Evolutionary conservation across 257 asterid species (phyloP), one percentile per base, ranked within the genome.

Genomic region (Sherardia arvensis): DNA sequence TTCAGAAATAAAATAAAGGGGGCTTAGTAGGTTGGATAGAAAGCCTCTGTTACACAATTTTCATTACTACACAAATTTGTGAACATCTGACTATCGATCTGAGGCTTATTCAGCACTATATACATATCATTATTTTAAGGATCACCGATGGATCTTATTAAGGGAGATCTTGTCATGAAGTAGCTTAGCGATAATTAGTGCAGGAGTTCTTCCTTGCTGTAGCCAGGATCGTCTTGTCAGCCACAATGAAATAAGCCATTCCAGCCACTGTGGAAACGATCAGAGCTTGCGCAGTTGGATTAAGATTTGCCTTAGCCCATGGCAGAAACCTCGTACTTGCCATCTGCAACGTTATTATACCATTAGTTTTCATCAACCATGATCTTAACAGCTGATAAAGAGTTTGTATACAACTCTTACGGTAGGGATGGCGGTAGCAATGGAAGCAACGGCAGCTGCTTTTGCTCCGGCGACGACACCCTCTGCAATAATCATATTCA

Each of bases 391-490:
- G 12, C 1, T 7, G 9, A 0, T 1, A 34, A 7, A 34, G 9
- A 32, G 2, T 34, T 34, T 34, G 3, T 11, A 17, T 3, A 11
- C 6, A 2, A 30, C 2, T 38, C 47, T 47, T 76, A 87, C 96
- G 28, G 96, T 91, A 25, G 98, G 95, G 69, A 91, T 81, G n/a
- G 96, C 98, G 61, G 96, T 83, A 1, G 96, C 94, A 74, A 88
- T 72, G 53, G 94, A 55, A 34, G 95, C 96, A 65, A 84, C 55
- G 15, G 72, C 78, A 5, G 96, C 98, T 45, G 96, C 98, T 76
- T 88, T 91, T 22, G 95, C 83, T 72, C 96, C 98, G 0, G 94
- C 92, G 49, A 81, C 62, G 7, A 70, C 98, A 62, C 96, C 94
- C 77, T 91, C 96, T 85, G 81, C 83, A 69, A 2, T 7, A 33